phyloP scores from a whole-genome alignment of 208 protist genomes.

The Angomonas desouzai region DNA sequence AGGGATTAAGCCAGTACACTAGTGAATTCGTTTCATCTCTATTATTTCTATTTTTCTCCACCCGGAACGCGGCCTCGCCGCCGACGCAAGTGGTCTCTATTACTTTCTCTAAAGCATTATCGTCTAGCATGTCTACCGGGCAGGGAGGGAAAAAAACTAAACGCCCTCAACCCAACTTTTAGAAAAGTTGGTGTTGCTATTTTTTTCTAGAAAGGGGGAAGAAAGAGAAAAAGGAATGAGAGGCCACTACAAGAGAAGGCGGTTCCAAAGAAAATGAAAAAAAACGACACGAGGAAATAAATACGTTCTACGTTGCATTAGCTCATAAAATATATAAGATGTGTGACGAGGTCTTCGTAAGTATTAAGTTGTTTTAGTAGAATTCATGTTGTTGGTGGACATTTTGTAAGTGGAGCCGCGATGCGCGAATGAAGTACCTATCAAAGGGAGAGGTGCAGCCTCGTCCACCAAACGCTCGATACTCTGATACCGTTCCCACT shows the following conservation, averaged over 20 bases:
- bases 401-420: conserved; percentile 67
- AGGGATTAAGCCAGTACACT: conserved; percentile 38
- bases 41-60: neutral
- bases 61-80: neutral
- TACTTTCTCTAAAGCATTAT: conserved; percentile 11
- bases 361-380: neutral
- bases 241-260: no score
- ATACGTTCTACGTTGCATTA: no score
- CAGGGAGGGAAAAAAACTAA: neutral
- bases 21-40: neutral
- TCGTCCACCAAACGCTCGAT: conserved; percentile 70
- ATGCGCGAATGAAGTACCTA: conserved; percentile 47
- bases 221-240: conserved; percentile 8
- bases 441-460: conserved; percentile 59
- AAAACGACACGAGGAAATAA: no score
- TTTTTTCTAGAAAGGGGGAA: neutral
- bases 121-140: neutral
- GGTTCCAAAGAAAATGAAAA: no score
- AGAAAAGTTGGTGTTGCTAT: neutral
- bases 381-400: conserved; percentile 19
- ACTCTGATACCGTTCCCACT: conserved; percentile 75
- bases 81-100: conserved; percentile 8
- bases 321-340: no score
- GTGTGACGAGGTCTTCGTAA: no score
- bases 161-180: conserved; percentile 8